Evolutionary conservation across 257 asterid species (phyloP).

Genomic region (Galeopsis tetrahit): DNA sequence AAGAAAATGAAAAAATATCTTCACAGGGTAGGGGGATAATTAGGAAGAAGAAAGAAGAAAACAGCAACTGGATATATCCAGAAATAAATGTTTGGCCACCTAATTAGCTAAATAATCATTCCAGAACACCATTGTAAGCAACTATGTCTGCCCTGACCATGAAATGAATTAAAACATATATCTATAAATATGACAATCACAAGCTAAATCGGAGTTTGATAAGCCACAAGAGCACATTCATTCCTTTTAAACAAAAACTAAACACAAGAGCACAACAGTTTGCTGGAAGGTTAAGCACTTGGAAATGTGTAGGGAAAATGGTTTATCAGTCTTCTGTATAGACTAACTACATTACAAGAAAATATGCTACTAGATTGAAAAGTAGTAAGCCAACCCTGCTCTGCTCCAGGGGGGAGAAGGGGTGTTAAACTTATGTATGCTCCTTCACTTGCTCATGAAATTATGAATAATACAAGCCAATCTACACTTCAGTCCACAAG

Average conservation of each 20-base stretch:
- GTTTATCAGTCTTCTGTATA: conserved; percentile 13
- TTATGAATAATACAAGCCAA: conserved; percentile 14
- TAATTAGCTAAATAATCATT: conserved; percentile 22
- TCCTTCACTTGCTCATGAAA: conserved; percentile 17
- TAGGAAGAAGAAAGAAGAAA: conserved; percentile 6
- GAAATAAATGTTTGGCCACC: conserved; percentile 6
- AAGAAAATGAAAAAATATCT: conserved; percentile 25
- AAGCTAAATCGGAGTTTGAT: conserved; percentile 22
- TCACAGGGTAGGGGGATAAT: conserved; percentile 18
- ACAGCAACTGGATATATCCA: conserved; percentile 22
- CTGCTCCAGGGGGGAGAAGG: not conserved
- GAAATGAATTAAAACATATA: conserved; percentile 13
- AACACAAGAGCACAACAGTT: not conserved
- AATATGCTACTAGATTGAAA: not conserved
- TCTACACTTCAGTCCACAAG: not conserved
- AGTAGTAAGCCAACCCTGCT: not conserved
- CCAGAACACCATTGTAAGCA: conserved; percentile 18
- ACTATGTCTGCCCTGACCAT: not conserved
- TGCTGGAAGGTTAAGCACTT: not conserved
- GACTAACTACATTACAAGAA: conserved; percentile 18
- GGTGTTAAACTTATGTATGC: not conserved
- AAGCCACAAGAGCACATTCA: conserved; percentile 3
- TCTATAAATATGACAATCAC: conserved; percentile 12
- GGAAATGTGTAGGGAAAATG: not conserved
- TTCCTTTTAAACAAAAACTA: conserved; percentile 21